Conservation (phyloP, 140 eudicot genomes). For the Stevia rebaudiana region DNA sequence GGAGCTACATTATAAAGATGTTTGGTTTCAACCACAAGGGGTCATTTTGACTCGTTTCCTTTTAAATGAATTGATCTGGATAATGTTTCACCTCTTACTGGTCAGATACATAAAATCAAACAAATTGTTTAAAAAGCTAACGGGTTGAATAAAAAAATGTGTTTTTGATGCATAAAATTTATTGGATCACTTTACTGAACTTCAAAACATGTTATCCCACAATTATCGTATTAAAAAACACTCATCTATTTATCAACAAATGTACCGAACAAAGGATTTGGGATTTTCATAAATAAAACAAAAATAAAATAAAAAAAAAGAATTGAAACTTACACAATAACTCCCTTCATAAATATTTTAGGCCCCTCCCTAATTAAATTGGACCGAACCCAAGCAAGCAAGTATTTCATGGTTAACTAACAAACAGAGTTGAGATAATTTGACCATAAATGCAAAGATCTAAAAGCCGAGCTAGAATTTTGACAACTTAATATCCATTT, state of each 20-base stretch:
- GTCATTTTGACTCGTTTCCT: background rate
- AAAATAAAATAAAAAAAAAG: background rate
- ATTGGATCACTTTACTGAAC: too few species aligned
- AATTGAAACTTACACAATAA: slow-evolving; percentile 60
- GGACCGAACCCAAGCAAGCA: slow-evolving; percentile 77
- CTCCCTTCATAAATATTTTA: slow-evolving; percentile 96
- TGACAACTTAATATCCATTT: background rate
- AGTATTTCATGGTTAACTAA: slow-evolving; percentile 74
- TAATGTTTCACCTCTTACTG: too few species aligned
- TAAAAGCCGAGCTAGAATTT: background rate
- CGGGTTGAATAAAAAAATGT: too few species aligned
- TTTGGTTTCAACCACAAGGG: background rate
- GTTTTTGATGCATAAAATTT: background rate
- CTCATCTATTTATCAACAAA: too few species aligned
- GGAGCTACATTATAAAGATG: background rate
- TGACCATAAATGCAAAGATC: background rate
- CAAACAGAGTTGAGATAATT: slow-evolving; percentile 1
- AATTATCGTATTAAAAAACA: too few species aligned
- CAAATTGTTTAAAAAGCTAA: too few species aligned
- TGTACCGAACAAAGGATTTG: background rate
- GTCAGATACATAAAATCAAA: too few species aligned
- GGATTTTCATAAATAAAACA: background rate
- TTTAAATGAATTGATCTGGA: background rate
- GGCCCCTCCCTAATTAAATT: slow-evolving; percentile 87
- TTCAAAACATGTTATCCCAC: too few species aligned